These are phyloP conservation scores for Capsicum baccatum DNA, from an alignment of 257 asterid species.

Conservation along the genomic window DNA sequence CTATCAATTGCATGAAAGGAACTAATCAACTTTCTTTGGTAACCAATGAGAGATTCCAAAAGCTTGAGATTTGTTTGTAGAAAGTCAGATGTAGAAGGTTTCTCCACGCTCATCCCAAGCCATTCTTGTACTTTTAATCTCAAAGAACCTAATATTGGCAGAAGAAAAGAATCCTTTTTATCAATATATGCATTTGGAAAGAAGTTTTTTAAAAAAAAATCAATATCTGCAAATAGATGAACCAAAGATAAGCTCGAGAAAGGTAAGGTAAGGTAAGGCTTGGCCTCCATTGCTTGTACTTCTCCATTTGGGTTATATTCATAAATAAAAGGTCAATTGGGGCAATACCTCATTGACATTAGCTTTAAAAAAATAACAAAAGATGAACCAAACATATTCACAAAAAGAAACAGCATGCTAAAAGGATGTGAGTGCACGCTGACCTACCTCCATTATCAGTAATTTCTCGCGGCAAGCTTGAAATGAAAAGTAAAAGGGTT, in stretches of 20 bases:
- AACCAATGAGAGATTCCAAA: slow-evolving; percentile 54
- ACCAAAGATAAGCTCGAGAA: slow-evolving; percentile 5
- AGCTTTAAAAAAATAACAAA: neutral
- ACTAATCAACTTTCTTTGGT: slow-evolving; percentile 60
- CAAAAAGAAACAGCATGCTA: neutral
- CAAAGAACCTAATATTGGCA: slow-evolving; percentile 60
- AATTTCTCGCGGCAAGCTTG: slow-evolving; percentile 82
- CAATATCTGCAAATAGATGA: slow-evolving; percentile 12
- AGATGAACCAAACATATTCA: slow-evolving; percentile 20
- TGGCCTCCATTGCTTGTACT: neutral
- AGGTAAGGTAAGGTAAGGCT: neutral
- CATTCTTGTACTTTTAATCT: slow-evolving; percentile 67
- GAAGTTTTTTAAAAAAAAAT: neutral
- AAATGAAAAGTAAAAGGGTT: slow-evolving; percentile 72
- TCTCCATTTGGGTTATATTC: neutral
- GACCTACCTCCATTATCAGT: slow-evolving; percentile 84
- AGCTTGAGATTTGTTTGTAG: slow-evolving; percentile 43
- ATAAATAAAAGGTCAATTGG: neutral
- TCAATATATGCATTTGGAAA: neutral
- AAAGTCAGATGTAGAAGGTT: slow-evolving; percentile 31
- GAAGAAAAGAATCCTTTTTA: neutral
- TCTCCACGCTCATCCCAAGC: slow-evolving; percentile 47
- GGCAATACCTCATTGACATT: neutral
- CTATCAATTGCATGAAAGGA: slow-evolving; percentile 48
- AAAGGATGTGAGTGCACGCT: slow-evolving; percentile 9